Base-by-base conservation (phyloP, 306 rosid species). In the Oemleria cerasiformis region DNA sequence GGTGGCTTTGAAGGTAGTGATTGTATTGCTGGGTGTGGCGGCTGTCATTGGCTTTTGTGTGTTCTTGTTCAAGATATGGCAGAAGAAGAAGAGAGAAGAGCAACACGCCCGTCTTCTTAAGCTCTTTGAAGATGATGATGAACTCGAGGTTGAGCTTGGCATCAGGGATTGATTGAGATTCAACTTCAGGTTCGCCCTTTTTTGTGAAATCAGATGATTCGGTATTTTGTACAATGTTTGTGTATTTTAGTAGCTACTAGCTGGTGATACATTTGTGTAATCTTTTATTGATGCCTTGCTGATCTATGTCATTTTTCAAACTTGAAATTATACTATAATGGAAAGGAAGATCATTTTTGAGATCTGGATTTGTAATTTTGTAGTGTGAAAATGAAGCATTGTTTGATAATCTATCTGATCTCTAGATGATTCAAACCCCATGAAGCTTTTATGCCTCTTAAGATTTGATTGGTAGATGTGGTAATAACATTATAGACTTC, bases 81-180 rank as follows among this genome's bases (percentile, higher is more conserved):
- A 89, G 75, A 89, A 79, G 84, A 92, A 89, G 90, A 92, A 86
- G 87, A 85, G 96, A 78, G 91, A 83, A 66, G 92, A 84, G 67
- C 96, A 89, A 47, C 96, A 89, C 75, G 96, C 96, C 53, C 92
- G 96, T 68, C 93, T 89, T 51, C 85, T 92, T 73, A 92, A 87
- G 92, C 86, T 92, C 73, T 92, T 92, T 73, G 96, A 92, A 79
- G 97, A 89, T 38, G 97, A 92, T 36, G 97, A 92, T 77, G 97
- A 92, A 68, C 97, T 92, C 34, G 96, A 92, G 84, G 92, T 92
- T 12, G 97, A 92, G 72, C 91, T 92, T 19, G 97, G 97, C 40
- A 84, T 92, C 82, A 86, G 88, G 45, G 97, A 87, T 78, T 92
- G 86, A 92, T 57, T 23, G 21, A 30, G 0, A 23, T 17, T 47